Conservation (phyloP, 179 eudicot species). For the Silene coronaria region DNA sequence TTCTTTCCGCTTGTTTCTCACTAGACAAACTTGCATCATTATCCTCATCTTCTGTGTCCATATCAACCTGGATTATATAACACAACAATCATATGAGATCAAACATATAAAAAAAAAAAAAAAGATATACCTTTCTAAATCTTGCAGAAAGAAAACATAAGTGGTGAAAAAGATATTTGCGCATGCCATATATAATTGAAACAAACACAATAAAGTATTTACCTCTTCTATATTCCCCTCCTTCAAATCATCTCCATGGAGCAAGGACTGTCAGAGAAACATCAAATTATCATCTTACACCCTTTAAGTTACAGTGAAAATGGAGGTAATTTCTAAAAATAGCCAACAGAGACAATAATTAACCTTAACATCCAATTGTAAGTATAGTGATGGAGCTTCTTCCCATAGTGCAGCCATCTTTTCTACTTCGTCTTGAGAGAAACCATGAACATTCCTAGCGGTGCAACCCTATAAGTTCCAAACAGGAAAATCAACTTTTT, state of each 20-base stretch:
- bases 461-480: constrained; percentile 65
- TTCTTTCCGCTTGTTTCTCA: constrained; percentile 36
- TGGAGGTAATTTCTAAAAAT: not conserved
- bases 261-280: constrained; percentile 50
- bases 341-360: constrained; percentile 5
- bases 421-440: constrained; percentile 58
- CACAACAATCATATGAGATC: constrained; percentile 9
- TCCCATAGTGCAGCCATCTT: constrained; percentile 91
- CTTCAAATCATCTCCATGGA: constrained; percentile 71
- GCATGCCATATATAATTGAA: not conserved
- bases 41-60: constrained; percentile 84
- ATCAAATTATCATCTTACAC: constrained; percentile 20
- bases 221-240: constrained; percentile 86
- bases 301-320: not conserved
- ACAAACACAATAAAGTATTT: constrained; percentile 13
- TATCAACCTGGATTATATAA: constrained; percentile 62
- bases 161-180: not conserved
- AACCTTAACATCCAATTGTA: constrained; percentile 80
- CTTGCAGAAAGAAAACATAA: constrained; percentile 4
- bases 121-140: not conserved
- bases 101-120: not conserved
- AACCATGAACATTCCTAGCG: constrained; percentile 89
- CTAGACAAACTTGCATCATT: constrained; percentile 29
- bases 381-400: constrained; percentile 79
- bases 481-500: constrained; percentile 6